Conservation (phyloP, 306 rosid genomes). For the barrel medic (Medicago truncatula) region DNA sequence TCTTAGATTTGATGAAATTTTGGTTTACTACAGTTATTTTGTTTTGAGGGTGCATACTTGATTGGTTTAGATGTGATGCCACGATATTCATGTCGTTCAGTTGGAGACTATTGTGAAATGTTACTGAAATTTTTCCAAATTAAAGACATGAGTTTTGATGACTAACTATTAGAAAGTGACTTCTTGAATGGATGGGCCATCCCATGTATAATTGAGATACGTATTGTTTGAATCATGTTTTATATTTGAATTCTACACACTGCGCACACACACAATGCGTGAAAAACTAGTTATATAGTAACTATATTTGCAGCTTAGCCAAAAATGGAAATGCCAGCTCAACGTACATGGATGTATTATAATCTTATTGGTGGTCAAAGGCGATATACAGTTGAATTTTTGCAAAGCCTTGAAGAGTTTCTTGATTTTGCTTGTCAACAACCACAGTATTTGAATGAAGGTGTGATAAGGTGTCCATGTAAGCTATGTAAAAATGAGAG, state of each 20-base stretch:
- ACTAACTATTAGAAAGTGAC: too few relatives aligned
- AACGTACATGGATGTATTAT: conserved; percentile 31
- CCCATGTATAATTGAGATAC: background rate
- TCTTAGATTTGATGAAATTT: too few relatives aligned
- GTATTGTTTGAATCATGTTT: background rate
- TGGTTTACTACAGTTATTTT: too few relatives aligned
- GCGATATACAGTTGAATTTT: conserved; percentile 5
- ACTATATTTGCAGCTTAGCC: background rate
- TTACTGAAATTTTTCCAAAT: background rate
- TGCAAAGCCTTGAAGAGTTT: conserved; percentile 27
- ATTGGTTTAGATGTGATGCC: too few relatives aligned
- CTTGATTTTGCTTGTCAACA: conserved; percentile 30
- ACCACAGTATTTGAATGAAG: background rate
- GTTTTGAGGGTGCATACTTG: too few relatives aligned
- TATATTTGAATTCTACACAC: background rate
- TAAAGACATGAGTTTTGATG: background rate
- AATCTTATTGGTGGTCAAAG: conserved; percentile 13
- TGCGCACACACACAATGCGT: background rate
- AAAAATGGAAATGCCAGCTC: conserved; percentile 30
- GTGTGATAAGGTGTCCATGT: conserved; percentile 32
- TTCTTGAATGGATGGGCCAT: background rate
- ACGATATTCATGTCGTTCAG: background rate
- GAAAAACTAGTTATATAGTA: background rate
- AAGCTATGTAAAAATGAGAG: conserved; percentile 22
- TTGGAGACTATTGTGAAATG: background rate